phyloP scores from a whole-genome alignment of 768 basidiomycete species.

The Termitomyces sp. region DNA sequence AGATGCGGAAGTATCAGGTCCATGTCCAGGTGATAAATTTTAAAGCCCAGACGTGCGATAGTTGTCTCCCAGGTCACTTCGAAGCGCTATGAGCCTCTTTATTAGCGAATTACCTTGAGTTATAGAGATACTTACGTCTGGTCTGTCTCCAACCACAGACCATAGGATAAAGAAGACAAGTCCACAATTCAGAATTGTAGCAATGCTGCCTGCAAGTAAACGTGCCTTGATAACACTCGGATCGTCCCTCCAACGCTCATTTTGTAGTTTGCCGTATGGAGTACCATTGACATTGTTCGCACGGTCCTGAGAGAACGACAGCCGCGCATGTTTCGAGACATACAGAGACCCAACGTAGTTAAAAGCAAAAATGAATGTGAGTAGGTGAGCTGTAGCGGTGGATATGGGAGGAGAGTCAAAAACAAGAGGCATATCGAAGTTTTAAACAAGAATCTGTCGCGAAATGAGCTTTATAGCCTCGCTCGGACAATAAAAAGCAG shows the following conservation, averaged over 20 bases:
- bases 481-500: slow-evolving; percentile 1
- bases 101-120: background rate
- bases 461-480: background rate
- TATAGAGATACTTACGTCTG: slow-evolving; percentile 13
- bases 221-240: slow-evolving; percentile 81
- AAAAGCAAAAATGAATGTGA: slow-evolving; percentile 53
- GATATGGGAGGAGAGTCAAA: slow-evolving; percentile 22
- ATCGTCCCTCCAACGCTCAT: slow-evolving; percentile 72
- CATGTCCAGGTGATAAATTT: slow-evolving; percentile 10
- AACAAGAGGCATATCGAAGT: slow-evolving; percentile 18
- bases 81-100: slow-evolving; percentile 7
- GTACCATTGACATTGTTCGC: slow-evolving; percentile 19
- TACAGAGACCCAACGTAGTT: slow-evolving; percentile 86
- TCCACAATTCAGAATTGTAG: slow-evolving; percentile 53
- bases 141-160: slow-evolving; percentile 15
- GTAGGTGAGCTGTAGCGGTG: slow-evolving; percentile 37
- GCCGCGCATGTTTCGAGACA: slow-evolving; percentile 57
- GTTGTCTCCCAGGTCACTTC: slow-evolving; percentile 23
- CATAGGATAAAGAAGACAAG: slow-evolving; percentile 42
- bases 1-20: slow-evolving; percentile 41
- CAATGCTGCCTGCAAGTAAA: slow-evolving; percentile 57
- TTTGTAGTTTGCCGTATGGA: slow-evolving; percentile 18
- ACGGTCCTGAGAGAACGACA: slow-evolving; percentile 38
- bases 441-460: background rate
- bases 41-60: slow-evolving; percentile 35